These are phyloP conservation scores for Trichoderma sp. DNA, from an alignment of 2,329 filamentous ascomycete species.

Conservation along the genomic window DNA sequence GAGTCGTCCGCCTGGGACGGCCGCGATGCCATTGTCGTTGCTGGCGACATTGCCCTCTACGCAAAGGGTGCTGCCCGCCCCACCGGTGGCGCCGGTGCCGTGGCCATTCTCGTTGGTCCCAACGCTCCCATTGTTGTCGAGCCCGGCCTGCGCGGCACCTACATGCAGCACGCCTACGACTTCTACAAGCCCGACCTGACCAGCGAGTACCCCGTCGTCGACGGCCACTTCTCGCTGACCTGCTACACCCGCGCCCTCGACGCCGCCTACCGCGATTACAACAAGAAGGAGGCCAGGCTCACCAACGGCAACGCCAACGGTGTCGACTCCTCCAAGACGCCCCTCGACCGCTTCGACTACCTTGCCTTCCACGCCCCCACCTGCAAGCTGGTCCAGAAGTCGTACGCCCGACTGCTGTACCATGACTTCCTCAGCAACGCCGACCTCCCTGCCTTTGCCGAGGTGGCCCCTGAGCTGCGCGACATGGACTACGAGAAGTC, in stretches of 20 bases:
- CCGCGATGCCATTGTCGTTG: slow-evolving; percentile 76
- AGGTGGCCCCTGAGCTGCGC: slow-evolving; percentile 74
- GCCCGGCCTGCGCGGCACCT: slow-evolving; percentile 76
- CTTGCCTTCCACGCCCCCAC: slow-evolving; percentile 81
- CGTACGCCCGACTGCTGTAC: slow-evolving; percentile 80
- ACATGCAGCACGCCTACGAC: slow-evolving; percentile 84
- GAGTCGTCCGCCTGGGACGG: slow-evolving; percentile 88
- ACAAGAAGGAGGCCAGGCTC: slow-evolving; percentile 67
- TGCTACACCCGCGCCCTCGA: slow-evolving; percentile 84
- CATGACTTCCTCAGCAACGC: slow-evolving; percentile 79
- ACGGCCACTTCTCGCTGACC: slow-evolving; percentile 79
- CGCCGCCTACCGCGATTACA: slow-evolving; percentile 79
- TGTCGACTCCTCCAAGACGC: slow-evolving; percentile 55
- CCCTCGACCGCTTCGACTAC: slow-evolving; percentile 81
- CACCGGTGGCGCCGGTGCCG: slow-evolving; percentile 76
- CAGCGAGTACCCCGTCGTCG: slow-evolving; percentile 84
- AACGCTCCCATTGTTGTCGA: slow-evolving; percentile 76
- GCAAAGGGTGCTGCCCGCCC: slow-evolving; percentile 81
- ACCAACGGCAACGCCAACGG: slow-evolving; percentile 59
- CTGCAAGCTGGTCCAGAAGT: slow-evolving; percentile 86
- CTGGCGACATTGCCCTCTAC: slow-evolving; percentile 83
- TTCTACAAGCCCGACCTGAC: slow-evolving; percentile 90
- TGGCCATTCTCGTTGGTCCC: slow-evolving; percentile 78
- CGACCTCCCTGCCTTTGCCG: slow-evolving; percentile 66
- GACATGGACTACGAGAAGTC: slow-evolving; percentile 80